Conservation (phyloP, 2,329 filamentous ascomycete genomes). For the Huntiella omanensis region DNA sequence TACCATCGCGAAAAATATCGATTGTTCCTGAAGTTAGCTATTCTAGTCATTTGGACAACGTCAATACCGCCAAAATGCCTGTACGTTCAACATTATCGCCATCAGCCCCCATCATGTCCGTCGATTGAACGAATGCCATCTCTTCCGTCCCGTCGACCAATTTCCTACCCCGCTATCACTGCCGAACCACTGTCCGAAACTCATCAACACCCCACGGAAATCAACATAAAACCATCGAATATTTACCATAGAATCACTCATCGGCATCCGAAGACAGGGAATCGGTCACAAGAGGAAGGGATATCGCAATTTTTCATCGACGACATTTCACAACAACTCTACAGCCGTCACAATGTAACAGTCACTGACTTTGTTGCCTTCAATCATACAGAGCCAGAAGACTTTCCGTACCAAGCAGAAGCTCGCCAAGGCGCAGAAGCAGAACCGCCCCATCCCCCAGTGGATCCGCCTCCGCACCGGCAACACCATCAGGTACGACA, state of each 20-base stretch:
- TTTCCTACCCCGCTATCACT: neutral
- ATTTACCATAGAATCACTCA: too few relatives aligned
- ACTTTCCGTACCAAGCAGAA: conserved; percentile 99
- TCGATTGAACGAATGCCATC: conserved; percentile 9
- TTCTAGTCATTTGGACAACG: conserved; percentile 12
- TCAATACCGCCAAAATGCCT: conserved; percentile 12
- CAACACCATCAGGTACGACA: conserved; percentile 91
- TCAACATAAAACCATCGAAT: too few relatives aligned
- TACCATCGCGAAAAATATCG: conserved; percentile 9
- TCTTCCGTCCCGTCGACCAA: neutral
- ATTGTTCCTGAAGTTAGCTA: conserved; percentile 11
- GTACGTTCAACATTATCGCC: conserved; percentile 10
- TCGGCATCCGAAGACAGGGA: too few relatives aligned
- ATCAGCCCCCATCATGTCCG: conserved; percentile 5
- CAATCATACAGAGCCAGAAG: conserved; percentile 70
- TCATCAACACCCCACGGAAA: neutral
- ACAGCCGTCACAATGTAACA: conserved; percentile 3
- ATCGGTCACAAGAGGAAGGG: neutral
- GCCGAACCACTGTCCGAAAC: neutral
- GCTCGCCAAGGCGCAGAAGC: conserved; percentile 99
- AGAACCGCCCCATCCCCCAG: conserved; percentile 99
- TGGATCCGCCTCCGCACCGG: conserved; percentile 97
- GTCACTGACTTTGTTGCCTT: conserved; percentile 11
- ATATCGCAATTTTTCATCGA: neutral
- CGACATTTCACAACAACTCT: neutral